A percentile compares a stretch with the other conserved stretches of the same genome.
Evolutionary conservation across 169 alveolate genomes (phyloP).

Genomic region (Amoebophrya sp.): DNA sequence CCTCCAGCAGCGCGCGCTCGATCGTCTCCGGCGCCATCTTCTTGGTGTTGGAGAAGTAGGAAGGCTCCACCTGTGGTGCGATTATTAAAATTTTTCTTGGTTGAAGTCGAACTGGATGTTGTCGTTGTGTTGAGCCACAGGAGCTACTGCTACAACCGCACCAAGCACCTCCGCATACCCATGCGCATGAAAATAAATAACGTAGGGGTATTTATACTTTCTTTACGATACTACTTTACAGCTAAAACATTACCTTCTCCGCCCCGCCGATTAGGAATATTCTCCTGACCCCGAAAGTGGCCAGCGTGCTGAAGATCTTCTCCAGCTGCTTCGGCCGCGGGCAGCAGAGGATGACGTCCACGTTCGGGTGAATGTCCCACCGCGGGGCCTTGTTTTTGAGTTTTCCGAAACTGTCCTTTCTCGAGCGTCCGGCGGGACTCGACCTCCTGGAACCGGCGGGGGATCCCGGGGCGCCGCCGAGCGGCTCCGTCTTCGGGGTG

Average conservation of each 20-base stretch:
- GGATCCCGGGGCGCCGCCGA: too few species aligned
- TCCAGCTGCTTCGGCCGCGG: not conserved
- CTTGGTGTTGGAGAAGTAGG: not conserved
- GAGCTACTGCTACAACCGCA: too few species aligned
- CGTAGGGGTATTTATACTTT: too few species aligned
- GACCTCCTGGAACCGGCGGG: too few species aligned
- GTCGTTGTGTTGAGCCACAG: too few species aligned
- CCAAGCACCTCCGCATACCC: too few species aligned
- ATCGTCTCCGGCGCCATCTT: not conserved
- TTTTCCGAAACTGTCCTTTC: not conserved
- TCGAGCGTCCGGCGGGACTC: too few species aligned
- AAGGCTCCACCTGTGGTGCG: not conserved
- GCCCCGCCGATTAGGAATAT: not conserved
- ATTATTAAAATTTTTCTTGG: too few species aligned
- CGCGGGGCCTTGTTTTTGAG: not conserved
- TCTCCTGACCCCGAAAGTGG: not conserved
- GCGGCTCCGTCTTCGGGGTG: too few species aligned
- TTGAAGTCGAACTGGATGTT: too few species aligned
- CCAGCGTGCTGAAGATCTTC: not conserved
- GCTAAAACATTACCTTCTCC: not conserved
- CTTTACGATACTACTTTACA: too few species aligned
- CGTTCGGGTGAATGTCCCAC: not conserved
- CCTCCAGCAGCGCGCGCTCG: not conserved
- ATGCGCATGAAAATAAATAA: too few species aligned
- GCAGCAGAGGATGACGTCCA: not conserved